Evolutionary conservation across 306 rosid genomes (phyloP), one percentile per base, ranked within the genome.

Genomic region (Vigna trinervia): DNA sequence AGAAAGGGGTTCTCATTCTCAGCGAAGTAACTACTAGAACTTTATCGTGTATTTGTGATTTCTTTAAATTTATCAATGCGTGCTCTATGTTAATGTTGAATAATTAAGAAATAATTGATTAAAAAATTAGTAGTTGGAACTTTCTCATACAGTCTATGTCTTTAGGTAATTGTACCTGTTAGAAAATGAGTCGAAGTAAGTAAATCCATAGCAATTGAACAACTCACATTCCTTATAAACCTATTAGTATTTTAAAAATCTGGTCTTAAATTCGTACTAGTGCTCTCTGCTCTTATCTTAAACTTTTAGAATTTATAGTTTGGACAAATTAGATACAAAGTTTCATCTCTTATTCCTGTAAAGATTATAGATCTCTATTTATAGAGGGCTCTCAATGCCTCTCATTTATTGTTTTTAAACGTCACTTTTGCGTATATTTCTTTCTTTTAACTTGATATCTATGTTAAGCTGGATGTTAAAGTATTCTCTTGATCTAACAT

Each of bases 1-100:
- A 89, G 88, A 92, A 81, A 86, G 97, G 96, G 51, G 96, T 92
- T 73, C 92, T 90, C 77, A 89, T 90, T 80, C 97, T 92, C 19
- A 90, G 96, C 69, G 96, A 92, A 87, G 97, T 92, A 87, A 85
- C 50, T 81, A 41, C 84, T 36, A 19, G 79, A 82, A 46, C 74
- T 46, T 30, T 12, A 32, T 36, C 22, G 36, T 39, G 68, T 51
- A 30, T 47, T 60, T 54, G 32, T 66, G 50, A 19, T 51, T 88
- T 43, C n/a, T 66, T 77, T 34, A 51, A 81, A 43, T 56, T 60
- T 28, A 20, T 14, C 51, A 39, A 17, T 66, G 41, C 67, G 5
- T 15, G 45, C 51, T 65, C 51, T 65, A 41, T 76, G 66, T 17
- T 71, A 64, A 17, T 23, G 39, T 26, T 77, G 58, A 65, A 65